Evolutionary conservation across 352 stramenopile genomes (phyloP).

Genomic region (Phytopythium aichiense): DNA sequence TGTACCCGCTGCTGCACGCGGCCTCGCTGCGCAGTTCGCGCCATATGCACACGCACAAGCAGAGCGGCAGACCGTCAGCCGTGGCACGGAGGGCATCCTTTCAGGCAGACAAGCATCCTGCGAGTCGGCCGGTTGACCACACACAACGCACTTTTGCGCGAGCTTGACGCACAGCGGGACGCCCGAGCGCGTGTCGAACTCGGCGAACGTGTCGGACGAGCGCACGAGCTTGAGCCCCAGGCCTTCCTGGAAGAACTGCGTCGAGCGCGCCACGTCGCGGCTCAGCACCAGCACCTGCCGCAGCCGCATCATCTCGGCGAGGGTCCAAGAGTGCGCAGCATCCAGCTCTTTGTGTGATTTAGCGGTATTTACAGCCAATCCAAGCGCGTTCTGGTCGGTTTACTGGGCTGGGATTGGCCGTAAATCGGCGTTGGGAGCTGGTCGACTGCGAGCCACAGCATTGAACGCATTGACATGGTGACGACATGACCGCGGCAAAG

Average conservation of each 20-base stretch:
- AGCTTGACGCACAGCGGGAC: slow-evolving; percentile 79
- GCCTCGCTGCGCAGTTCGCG: slow-evolving; percentile 39
- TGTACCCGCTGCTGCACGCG: slow-evolving; percentile 84
- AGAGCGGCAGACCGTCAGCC: slow-evolving; percentile 2
- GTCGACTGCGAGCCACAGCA: no score
- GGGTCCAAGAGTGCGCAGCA: no score
- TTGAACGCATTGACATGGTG: no score
- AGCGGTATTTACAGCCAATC: no score
- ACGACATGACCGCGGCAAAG: background rate
- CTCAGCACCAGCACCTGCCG: slow-evolving; percentile 84
- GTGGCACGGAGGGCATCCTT: no score
- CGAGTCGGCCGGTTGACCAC: no score
- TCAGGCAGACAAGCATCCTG: no score
- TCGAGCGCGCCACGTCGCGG: slow-evolving; percentile 73
- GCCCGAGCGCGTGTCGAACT: slow-evolving; percentile 65
- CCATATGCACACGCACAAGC: slow-evolving; percentile 1
- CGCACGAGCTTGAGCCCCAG: slow-evolving; percentile 71
- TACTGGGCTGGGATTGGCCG: no score
- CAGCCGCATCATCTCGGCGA: slow-evolving; percentile 48
- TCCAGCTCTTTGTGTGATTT: no score
- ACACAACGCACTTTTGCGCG: slow-evolving; percentile 51
- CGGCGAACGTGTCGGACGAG: slow-evolving; percentile 75
- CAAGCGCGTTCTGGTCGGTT: no score
- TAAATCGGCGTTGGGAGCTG: no score
- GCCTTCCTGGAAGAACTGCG: slow-evolving; percentile 82